Conservation (phyloP, 805 yeast genomes). For the Kazachstania kunashirensis region DNA sequence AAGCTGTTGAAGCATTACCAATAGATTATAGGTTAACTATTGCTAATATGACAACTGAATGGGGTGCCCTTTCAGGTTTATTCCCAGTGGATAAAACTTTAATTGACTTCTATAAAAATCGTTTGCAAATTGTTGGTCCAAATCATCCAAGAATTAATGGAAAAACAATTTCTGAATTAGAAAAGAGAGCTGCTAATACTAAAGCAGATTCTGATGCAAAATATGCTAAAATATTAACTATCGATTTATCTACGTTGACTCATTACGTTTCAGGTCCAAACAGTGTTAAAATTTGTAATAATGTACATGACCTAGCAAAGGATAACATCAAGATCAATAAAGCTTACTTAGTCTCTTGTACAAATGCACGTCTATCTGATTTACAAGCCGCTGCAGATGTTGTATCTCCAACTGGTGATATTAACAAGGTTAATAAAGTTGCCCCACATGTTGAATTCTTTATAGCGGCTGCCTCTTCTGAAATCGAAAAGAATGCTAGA, state of each 20-base stretch:
- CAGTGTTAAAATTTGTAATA: conserved; percentile 82
- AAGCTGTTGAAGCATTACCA: conserved; percentile 56
- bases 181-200: conserved; percentile 8
- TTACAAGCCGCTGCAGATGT: conserved; percentile 90
- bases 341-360: conserved; percentile 96
- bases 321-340: conserved; percentile 75
- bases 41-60: conserved; percentile 96
- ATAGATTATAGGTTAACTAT: conserved; percentile 83
- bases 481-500: conserved; percentile 89
- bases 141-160: conserved; percentile 79
- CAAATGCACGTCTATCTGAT: conserved; percentile 89
- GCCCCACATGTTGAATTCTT: conserved; percentile 90
- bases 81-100: conserved; percentile 89
- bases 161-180: conserved; percentile 40
- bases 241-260: conserved; percentile 71
- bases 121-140: conserved; percentile 42
- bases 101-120: conserved; percentile 64
- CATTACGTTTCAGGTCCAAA: conserved; percentile 96
- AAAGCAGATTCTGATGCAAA: conserved; percentile 66
- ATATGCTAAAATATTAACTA: conserved; percentile 78
- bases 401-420: conserved; percentile 36
- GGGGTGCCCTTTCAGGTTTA: conserved; percentile 96
- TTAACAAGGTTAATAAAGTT: conserved; percentile 43
- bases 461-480: conserved; percentile 93
- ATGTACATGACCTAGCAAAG: conserved; percentile 63